A percentile compares a stretch with the other conserved stretches of the same genome.
Evolutionary conservation across 1,139 yeast genomes (phyloP).

Genomic region (Entelexis sorbosivorans): DNA sequence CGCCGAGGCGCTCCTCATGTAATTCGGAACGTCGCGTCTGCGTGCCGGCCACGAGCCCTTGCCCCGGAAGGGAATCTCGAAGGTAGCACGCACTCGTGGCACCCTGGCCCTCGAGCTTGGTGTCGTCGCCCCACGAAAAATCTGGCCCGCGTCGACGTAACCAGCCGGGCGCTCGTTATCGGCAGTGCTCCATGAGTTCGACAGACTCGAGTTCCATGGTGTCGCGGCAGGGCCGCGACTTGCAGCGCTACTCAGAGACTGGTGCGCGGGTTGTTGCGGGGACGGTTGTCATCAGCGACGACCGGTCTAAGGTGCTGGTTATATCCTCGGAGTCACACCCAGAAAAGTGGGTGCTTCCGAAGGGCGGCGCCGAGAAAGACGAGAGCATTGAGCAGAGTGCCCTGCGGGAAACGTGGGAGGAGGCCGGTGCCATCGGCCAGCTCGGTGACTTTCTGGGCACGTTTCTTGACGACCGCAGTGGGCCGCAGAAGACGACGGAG

Average conservation of each 20-base stretch:
- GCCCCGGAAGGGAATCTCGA: not conserved
- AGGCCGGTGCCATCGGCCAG: slow-evolving; percentile 75
- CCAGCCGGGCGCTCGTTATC: not conserved
- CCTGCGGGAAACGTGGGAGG: slow-evolving; percentile 92
- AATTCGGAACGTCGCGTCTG: not conserved
- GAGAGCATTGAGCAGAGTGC: slow-evolving; percentile 54
- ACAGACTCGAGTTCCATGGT: slow-evolving; percentile 25
- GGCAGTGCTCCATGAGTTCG: slow-evolving; percentile 9
- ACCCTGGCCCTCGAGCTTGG: slow-evolving; percentile 4
- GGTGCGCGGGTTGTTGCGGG: slow-evolving; percentile 91
- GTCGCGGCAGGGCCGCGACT: slow-evolving; percentile 38
- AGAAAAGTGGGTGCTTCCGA: slow-evolving; percentile 78
- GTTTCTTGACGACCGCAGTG: slow-evolving; percentile 59
- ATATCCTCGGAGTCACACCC: slow-evolving; percentile 59
- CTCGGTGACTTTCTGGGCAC: slow-evolving; percentile 47
- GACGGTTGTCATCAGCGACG: slow-evolving; percentile 57
- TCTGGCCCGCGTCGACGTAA: not conserved
- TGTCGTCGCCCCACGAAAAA: slow-evolving; percentile 3
- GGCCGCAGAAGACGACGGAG: slow-evolving; percentile 61
- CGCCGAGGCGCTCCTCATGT: too few species aligned
- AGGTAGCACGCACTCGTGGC: not conserved
- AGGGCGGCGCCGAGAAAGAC: slow-evolving; percentile 89
- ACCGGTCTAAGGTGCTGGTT: slow-evolving; percentile 56
- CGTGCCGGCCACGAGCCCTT: not conserved
- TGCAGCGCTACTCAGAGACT: slow-evolving; percentile 39